Evolutionary conservation across 202 grass and related monocot species (phyloP).

Genomic region (Schoenoplectus tabernaemontani): DNA sequence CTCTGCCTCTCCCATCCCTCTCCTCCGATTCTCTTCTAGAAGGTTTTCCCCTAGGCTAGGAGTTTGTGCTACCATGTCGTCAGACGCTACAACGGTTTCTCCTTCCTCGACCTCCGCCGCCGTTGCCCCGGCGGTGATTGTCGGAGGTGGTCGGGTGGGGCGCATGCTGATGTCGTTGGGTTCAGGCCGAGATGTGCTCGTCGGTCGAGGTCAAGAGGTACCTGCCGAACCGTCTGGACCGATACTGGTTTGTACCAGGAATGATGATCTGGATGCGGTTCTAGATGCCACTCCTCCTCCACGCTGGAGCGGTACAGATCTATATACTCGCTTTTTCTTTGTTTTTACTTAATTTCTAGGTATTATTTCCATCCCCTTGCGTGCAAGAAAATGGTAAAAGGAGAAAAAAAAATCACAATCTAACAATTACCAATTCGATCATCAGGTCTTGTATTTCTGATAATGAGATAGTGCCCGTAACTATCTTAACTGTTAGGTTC

Average conservation of each 20-base stretch:
- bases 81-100: constrained; percentile 29
- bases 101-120: constrained; percentile 1
- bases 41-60: not conserved
- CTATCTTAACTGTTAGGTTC: not conserved
- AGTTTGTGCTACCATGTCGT: constrained; percentile 24
- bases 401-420: not conserved
- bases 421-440: not conserved
- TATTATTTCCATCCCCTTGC: not conserved
- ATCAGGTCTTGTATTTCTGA: no score
- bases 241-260: constrained; percentile 83
- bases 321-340: not conserved
- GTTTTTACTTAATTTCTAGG: not conserved
- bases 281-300: constrained; percentile 67
- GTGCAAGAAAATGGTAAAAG: not conserved
- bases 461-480: not conserved
- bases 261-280: constrained; percentile 87
- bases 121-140: constrained; percentile 55
- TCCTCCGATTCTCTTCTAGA: not conserved
- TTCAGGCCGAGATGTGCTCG: constrained; percentile 41
- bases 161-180: constrained; percentile 58
- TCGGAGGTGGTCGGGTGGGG: constrained; percentile 64
- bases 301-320: constrained; percentile 60
- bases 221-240: constrained; percentile 45
- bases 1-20: constrained; percentile 7
- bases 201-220: constrained; percentile 57